These are phyloP conservation scores for Salix suchowensis DNA, from an alignment of 345 rosid genomes.

Conservation along the genomic window DNA sequence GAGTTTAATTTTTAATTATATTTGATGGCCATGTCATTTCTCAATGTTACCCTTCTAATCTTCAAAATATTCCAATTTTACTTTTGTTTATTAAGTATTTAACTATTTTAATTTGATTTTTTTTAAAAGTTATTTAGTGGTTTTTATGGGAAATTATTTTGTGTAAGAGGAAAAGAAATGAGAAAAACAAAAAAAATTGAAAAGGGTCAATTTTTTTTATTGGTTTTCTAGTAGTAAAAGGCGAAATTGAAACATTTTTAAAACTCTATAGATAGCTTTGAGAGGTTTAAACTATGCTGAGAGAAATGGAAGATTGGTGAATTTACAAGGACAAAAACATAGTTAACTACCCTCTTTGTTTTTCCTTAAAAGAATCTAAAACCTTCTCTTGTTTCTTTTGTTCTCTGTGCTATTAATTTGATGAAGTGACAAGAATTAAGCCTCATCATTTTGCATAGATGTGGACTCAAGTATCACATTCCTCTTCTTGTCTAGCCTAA, in stretches of 20 bases:
- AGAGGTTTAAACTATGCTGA: neutral
- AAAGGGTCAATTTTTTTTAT: neutral
- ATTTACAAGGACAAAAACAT: neutral
- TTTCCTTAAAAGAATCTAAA: neutral
- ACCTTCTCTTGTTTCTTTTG: neutral
- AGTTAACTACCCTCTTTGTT: neutral
- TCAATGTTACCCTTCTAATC: neutral
- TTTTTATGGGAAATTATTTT: neutral
- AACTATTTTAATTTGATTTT: no score
- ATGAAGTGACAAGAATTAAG: neutral
- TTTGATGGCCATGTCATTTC: neutral
- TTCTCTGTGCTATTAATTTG: neutral
- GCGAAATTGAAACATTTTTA: neutral
- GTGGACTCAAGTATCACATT: neutral
- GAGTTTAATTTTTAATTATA: no score
- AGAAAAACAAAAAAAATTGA: neutral
- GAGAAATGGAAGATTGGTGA: neutral
- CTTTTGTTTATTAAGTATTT: no score
- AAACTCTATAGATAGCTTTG: neutral
- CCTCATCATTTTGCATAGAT: neutral
- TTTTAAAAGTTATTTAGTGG: neutral
- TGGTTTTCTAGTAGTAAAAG: no score
- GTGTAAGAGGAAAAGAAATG: neutral
- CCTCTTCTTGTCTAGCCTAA: neutral
- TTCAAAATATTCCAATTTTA: neutral